Evolutionary conservation across 306 rosid species (phyloP), one percentile per base, ranked within the genome.

Genomic region (Casuarina equisetifolia): DNA sequence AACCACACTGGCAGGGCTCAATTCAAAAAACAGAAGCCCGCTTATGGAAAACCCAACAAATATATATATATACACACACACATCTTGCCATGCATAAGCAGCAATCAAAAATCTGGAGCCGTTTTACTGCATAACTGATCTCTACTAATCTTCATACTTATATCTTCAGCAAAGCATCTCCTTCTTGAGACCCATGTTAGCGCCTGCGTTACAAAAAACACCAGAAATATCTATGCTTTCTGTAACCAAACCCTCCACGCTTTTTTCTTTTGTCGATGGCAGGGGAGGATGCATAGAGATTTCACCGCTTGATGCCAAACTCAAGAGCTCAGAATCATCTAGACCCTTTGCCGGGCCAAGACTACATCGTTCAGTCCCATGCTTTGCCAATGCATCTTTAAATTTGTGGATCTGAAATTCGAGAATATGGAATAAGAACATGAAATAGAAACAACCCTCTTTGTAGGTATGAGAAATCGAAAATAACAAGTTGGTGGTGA

Each of bases 321-420:
- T 66, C 75, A 76, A 57, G 71, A 94, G 76, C 86, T 94, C 97
- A 0, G 84, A 64, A 35, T 91, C 96, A 17, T 91, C 91, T 68
- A 94, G 82, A 3, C 98, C 97, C 82, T 79, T 91, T 10, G 91
- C 82, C 17, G 92, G 91, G 6, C 93, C 92, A 64, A 84, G 78
- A 83, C 90, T 81, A 74, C 92, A 87, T 0, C 96, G 73, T 25
- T 90, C 94, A 32, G 74, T 83, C 71, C 91, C 86, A 70, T 91
- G 84, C 79, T 93, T 88, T 0, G 81, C 84, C 71, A 93, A 69
- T 12, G 97, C 97, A 80, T 87, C 88, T 79, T 90, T 94, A 76
- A 94, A 94, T 81, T 94, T 94, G 79, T 94, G 89, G 70, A 94
- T 86, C 96, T 94, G 91, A 19, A 17, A 4, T 43, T 42, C 12